Conservation (phyloP, 495 filamentous ascomycete species). For the Lindgomyces ingoldianus region DNA sequence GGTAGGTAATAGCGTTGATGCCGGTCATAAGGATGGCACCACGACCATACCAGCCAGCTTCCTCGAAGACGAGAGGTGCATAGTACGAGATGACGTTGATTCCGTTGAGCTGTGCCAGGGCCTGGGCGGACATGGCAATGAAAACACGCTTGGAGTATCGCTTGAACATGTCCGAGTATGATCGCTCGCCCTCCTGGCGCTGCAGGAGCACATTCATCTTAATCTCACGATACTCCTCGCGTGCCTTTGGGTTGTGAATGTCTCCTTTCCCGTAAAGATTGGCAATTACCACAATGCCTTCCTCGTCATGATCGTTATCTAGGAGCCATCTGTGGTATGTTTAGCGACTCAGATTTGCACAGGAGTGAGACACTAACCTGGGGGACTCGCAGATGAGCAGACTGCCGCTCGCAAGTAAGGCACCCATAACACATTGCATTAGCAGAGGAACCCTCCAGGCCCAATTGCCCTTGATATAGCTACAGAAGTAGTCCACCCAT, state of each 20-base stretch:
- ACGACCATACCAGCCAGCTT: slow-evolving; percentile 88
- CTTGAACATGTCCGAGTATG: slow-evolving; percentile 92
- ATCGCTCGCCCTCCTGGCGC: slow-evolving; percentile 90
- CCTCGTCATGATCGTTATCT: slow-evolving; percentile 97
- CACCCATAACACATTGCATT: slow-evolving; percentile 94
- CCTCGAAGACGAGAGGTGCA: slow-evolving; percentile 93
- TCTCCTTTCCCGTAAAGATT: slow-evolving; percentile 96
- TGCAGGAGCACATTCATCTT: slow-evolving; percentile 95
- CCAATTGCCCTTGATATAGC: slow-evolving; percentile 78
- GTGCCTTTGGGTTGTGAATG: slow-evolving; percentile 84
- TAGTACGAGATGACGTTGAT: slow-evolving; percentile 99
- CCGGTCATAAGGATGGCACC: slow-evolving; percentile 95
- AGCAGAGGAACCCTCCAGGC: slow-evolving; percentile 90
- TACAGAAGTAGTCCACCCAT: slow-evolving; percentile 98
- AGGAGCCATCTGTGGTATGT: slow-evolving; percentile 74
- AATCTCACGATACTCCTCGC: slow-evolving; percentile 95
- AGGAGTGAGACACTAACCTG: slow-evolving; percentile 57
- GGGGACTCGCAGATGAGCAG: slow-evolving; percentile 95
- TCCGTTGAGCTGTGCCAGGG: slow-evolving; percentile 92
- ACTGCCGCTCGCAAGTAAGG: slow-evolving; percentile 78
- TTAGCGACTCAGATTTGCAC: slow-evolving; percentile 19
- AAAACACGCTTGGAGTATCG: slow-evolving; percentile 90
- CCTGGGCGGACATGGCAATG: slow-evolving; percentile 98
- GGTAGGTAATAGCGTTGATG: slow-evolving; percentile 90
- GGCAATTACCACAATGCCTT: slow-evolving; percentile 96